Percentiles rank a stretch among this genome's conserved stretches.
phyloP scores from a whole-genome alignment of 2,329 filamentous ascomycete species.

The Scedosporium aurantiacum region DNA sequence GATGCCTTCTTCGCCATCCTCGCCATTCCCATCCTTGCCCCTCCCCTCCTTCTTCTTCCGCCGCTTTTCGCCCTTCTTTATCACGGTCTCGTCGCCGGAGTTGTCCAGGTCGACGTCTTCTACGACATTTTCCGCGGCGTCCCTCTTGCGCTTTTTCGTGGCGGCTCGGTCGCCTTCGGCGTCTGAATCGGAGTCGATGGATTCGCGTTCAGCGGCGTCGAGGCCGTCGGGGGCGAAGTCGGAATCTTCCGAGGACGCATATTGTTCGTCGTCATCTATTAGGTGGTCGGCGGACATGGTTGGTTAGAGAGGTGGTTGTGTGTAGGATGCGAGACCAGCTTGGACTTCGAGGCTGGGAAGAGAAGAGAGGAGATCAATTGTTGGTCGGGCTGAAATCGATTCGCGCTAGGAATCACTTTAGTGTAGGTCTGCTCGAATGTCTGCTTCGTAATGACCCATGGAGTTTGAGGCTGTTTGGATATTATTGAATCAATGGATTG shows the following conservation, averaged over 20 bases:
- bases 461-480: no score
- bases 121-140: constrained; percentile 11
- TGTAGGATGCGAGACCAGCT: not conserved
- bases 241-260: constrained; percentile 61
- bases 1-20: constrained; percentile 47
- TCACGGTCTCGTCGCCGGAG: constrained; percentile 63
- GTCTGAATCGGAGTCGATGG: constrained; percentile 23
- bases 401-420: no score
- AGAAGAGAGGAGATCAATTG: no score
- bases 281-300: constrained; percentile 31
- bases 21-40: constrained; percentile 30
- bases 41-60: constrained; percentile 32
- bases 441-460: no score
- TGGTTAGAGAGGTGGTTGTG: not conserved
- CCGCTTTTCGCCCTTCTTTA: constrained; percentile 48
- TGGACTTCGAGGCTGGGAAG: not conserved
- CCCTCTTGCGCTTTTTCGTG: constrained; percentile 22
- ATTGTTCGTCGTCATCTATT: constrained; percentile 43
- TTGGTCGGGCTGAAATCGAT: no score
- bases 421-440: no score
- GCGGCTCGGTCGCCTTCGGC: constrained; percentile 5
- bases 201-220: constrained; percentile 37
- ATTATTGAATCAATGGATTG: no score
- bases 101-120: constrained; percentile 47
- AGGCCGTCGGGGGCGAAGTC: constrained; percentile 56